These are phyloP conservation scores for Aspergillus vadensis DNA, from an alignment of 2,329 filamentous ascomycete species.

Conservation along the genomic window DNA sequence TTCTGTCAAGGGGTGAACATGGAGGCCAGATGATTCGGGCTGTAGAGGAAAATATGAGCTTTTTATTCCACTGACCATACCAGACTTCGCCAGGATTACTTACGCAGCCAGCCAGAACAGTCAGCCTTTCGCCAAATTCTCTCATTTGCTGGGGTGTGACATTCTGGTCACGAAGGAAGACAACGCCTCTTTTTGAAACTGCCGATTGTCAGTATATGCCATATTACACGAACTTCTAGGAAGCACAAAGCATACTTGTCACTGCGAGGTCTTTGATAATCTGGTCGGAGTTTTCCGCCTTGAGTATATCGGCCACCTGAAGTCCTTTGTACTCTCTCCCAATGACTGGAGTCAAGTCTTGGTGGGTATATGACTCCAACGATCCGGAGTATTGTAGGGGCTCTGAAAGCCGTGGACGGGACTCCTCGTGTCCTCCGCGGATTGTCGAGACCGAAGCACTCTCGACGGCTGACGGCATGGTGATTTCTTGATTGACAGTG, in stretches of 20 bases:
- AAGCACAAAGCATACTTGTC: constrained; percentile 54
- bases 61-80: neutral
- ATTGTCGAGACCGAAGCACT: constrained; percentile 13
- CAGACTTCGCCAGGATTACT: constrained; percentile 5
- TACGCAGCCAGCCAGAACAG: constrained; percentile 47
- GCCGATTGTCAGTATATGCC: neutral
- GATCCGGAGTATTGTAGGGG: constrained; percentile 43
- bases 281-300: constrained; percentile 63
- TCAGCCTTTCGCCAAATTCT: constrained; percentile 50
- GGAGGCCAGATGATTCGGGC: constrained; percentile 54
- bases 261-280: constrained; percentile 67
- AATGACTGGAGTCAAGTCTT: constrained; percentile 47
- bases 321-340: constrained; percentile 44
- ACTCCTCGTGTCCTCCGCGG: constrained; percentile 25
- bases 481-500: neutral
- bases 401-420: constrained; percentile 27
- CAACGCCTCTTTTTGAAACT: constrained; percentile 69
- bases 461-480: constrained; percentile 22
- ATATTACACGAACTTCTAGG: constrained; percentile 5
- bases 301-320: constrained; percentile 54
- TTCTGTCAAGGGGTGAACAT: constrained; percentile 63
- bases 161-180: constrained; percentile 69
- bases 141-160: constrained; percentile 65
- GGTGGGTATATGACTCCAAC: constrained; percentile 41
- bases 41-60: constrained; percentile 36